Evolutionary conservation across 257 asterid species (phyloP).

Genomic region (Capsicum rhomboideum): DNA sequence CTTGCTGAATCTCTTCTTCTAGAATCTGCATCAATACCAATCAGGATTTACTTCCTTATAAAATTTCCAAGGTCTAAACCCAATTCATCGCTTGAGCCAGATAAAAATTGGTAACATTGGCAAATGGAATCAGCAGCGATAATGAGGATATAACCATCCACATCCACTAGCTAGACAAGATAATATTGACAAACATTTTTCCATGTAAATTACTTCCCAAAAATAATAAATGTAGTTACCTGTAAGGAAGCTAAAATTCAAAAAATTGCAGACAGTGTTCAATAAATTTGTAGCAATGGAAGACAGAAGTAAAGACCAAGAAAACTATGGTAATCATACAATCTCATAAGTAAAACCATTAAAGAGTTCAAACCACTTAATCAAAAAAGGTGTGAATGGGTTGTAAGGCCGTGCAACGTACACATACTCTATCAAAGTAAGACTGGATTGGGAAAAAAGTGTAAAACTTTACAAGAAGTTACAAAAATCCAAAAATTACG

Average conservation of each 20-base stretch:
- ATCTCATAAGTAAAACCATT: background rate
- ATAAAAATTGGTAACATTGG: background rate
- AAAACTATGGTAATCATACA: background rate
- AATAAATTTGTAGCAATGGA: background rate
- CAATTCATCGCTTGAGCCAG: background rate
- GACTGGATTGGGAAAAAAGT: background rate
- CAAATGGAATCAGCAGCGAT: background rate
- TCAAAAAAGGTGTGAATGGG: background rate
- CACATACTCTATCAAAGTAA: background rate
- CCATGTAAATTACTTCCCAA: background rate
- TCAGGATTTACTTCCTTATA: background rate
- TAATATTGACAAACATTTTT: background rate
- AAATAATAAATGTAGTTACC: background rate
- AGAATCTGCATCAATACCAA: conserved; percentile 35
- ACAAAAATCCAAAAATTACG: background rate
- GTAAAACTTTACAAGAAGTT: background rate
- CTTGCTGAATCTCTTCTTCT: conserved; percentile 53
- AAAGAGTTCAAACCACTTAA: background rate
- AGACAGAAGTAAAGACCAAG: background rate
- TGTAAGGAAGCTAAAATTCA: background rate
- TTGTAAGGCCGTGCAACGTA: background rate
- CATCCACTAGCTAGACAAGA: background rate
- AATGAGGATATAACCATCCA: background rate
- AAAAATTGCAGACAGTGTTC: background rate
- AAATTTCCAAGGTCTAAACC: background rate